These are phyloP conservation scores for Nigrograna mackinnonii DNA, from an alignment of 2,329 filamentous ascomycete genomes.

Conservation along the genomic window DNA sequence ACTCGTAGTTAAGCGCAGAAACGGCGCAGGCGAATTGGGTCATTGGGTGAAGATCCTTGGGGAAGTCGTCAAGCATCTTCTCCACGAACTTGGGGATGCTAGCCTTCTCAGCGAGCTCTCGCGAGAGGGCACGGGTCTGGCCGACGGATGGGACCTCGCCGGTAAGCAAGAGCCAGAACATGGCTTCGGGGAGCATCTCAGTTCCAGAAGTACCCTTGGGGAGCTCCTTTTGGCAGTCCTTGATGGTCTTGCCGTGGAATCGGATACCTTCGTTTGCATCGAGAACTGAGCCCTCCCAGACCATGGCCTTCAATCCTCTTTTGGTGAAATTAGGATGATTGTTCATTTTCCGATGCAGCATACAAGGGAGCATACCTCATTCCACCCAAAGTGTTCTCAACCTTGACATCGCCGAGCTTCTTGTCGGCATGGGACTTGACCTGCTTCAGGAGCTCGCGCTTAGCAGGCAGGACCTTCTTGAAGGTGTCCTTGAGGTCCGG, in stretches of 20 bases:
- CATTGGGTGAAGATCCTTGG: constrained; percentile 92
- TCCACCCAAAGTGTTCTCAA: constrained; percentile 91
- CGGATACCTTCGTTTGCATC: constrained; percentile 97
- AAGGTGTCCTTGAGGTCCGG: constrained; percentile 89
- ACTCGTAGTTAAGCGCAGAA: constrained; percentile 93
- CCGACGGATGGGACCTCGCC: constrained; percentile 83
- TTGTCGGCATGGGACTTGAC: constrained; percentile 85
- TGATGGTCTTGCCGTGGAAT: constrained; percentile 97
- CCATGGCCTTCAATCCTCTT: constrained; percentile 90
- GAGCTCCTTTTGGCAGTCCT: constrained; percentile 91
- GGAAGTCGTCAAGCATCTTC: constrained; percentile 88
- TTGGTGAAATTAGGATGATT: constrained; percentile 8
- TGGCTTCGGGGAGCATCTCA: constrained; percentile 97
- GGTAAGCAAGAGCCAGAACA: constrained; percentile 99
- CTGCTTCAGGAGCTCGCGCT: constrained; percentile 90
- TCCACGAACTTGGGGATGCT: constrained; percentile 80
- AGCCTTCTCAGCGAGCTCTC: constrained; percentile 85
- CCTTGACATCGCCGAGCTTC: constrained; percentile 87
- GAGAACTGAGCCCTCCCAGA: constrained; percentile 97
- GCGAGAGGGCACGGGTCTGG: constrained; percentile 82
- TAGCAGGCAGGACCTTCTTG: constrained; percentile 82
- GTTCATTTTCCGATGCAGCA: too few relatives aligned
- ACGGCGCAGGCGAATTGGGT: constrained; percentile 96
- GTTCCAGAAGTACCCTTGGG: constrained; percentile 91
- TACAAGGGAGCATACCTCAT: constrained; percentile 66